Evolutionary conservation across 1,139 yeast genomes (phyloP).

Genomic region (Saccharomycopsis phalli): DNA sequence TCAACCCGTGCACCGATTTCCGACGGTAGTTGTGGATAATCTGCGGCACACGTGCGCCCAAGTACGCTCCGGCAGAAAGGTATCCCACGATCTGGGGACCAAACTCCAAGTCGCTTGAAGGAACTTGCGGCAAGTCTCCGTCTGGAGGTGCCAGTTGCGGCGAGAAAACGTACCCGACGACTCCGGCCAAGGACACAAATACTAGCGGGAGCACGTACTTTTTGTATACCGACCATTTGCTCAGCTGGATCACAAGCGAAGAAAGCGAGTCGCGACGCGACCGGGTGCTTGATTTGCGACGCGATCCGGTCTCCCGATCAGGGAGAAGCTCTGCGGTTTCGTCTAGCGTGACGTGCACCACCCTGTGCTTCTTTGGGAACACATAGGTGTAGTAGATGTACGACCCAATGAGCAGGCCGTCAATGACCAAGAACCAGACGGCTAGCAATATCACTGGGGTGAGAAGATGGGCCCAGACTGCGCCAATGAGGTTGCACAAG

Average conservation of each 20-base stretch:
- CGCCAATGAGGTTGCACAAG: slow-evolving; percentile 55
- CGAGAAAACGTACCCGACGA: slow-evolving; percentile 50
- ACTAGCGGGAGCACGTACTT: slow-evolving; percentile 51
- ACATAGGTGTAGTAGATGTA: slow-evolving; percentile 47
- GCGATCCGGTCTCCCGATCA: neutral
- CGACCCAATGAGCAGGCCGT: slow-evolving; percentile 50
- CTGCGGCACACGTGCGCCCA: slow-evolving; percentile 76
- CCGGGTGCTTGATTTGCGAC: slow-evolving; percentile 14
- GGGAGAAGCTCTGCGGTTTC: slow-evolving; percentile 15
- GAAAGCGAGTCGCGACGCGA: slow-evolving; percentile 26
- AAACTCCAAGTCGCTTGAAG: slow-evolving; percentile 28
- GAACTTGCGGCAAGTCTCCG: slow-evolving; percentile 20
- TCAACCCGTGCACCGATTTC: slow-evolving; percentile 66
- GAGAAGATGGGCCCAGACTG: slow-evolving; percentile 61
- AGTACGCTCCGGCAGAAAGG: slow-evolving; percentile 56
- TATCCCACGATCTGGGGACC: slow-evolving; percentile 72
- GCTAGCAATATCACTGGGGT: slow-evolving; percentile 68
- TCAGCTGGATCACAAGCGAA: slow-evolving; percentile 26
- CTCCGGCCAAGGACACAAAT: slow-evolving; percentile 63
- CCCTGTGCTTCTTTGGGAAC: slow-evolving; percentile 32
- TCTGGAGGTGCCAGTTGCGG: slow-evolving; percentile 23
- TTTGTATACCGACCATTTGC: slow-evolving; percentile 36
- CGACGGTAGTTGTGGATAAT: slow-evolving; percentile 61
- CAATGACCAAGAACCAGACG: slow-evolving; percentile 68
- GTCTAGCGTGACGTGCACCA: slow-evolving; percentile 21